A percentile compares a stretch with the other conserved stretches of the same genome.
These are phyloP conservation scores for Microbotryomycetes sp. DNA, from an alignment of 1,284 basidiomycete species.

Conservation along the genomic window DNA sequence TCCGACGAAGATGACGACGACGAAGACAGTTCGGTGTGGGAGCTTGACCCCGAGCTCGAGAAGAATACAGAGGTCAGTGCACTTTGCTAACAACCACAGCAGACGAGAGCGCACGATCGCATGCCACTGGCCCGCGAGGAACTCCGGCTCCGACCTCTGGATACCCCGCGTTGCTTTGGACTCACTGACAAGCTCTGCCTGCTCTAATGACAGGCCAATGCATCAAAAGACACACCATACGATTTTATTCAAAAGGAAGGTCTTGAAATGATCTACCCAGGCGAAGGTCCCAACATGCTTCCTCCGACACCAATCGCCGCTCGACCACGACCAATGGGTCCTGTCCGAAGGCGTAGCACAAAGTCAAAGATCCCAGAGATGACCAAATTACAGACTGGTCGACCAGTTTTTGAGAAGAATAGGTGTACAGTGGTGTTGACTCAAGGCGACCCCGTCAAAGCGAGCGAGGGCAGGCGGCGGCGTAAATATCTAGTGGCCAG, in stretches of 20 bases:
- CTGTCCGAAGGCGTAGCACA: conserved; percentile 9
- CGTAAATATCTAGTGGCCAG: conserved; percentile 83
- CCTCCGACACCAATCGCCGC: conserved; percentile 41
- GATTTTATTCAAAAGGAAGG: conserved; percentile 29
- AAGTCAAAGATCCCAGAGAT: conserved; percentile 10
- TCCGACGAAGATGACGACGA: conserved; percentile 8
- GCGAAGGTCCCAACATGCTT: conserved; percentile 84
- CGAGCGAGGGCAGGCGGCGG: conserved; percentile 52
- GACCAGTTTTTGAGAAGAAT: conserved; percentile 82
- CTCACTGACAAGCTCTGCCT: neutral
- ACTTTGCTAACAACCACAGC: conserved; percentile 63
- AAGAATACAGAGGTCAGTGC: conserved; percentile 58
- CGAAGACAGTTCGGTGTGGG: conserved; percentile 21
- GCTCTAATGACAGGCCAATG: conserved; percentile 14
- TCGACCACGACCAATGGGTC: neutral
- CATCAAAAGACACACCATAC: conserved; percentile 23
- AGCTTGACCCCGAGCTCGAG: conserved; percentile 59
- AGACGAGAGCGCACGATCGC: conserved; percentile 46
- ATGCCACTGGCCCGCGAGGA: conserved; percentile 24
- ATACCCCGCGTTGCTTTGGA: too few species aligned
- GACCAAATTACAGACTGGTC: conserved; percentile 33
- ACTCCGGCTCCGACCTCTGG: neutral
- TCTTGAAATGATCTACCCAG: conserved; percentile 57
- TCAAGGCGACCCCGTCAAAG: conserved; percentile 56
- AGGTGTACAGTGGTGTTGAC: conserved; percentile 83